Base-by-base conservation (phyloP, 192 early-diverging fungal genomes). In the Backusella parvicylindrica region DNA sequence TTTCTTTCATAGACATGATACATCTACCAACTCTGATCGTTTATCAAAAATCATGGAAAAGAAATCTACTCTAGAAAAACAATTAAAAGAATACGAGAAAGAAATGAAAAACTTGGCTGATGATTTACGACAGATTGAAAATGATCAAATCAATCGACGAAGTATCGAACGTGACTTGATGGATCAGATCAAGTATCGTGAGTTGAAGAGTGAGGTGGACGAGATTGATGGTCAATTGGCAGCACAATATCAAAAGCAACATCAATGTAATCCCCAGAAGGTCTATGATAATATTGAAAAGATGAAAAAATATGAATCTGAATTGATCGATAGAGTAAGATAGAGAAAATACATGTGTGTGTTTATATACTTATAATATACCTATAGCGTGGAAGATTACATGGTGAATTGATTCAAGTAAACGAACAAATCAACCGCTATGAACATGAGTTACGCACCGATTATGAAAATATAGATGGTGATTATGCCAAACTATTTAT, bases 321-420 rank as follows among this genome's bases (percentile, higher is more conserved):
- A 13, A 16, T 41, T 69, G 26, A 69, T 41, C 15, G 68, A 69
- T 41, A 41, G 38, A 21, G 68, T 69, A 69, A 40, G n/a, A 5
- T 9, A n/a, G 50, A 18, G 7, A 53, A 21, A 43, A 35, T 6
- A 35, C 6, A 35, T 35, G 6, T 35, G 6, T 3, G 33, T 35
- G 2, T 35, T 35, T 35, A n/a, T n/a, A n/a, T n/a, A n/a, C n/a
- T n/a, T n/a, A n/a, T n/a, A n/a, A n/a, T n/a, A n/a, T n/a, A n/a
- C n/a, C n/a, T n/a, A 13, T 53, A 71, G 87, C 81, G 87, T 15
- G 86, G 92, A 7, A 83, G 81, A 3, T 18, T 94, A 1, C 66
- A 86, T 37, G 97, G 97, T 18, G 94, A 95, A 75, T 68, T 92
- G 38, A 88, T 91, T 81, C 96, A 97, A 80, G 79, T 99, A 38